These are phyloP conservation scores for Heritiera fomes DNA, from an alignment of 345 rosid species.

Conservation along the genomic window DNA sequence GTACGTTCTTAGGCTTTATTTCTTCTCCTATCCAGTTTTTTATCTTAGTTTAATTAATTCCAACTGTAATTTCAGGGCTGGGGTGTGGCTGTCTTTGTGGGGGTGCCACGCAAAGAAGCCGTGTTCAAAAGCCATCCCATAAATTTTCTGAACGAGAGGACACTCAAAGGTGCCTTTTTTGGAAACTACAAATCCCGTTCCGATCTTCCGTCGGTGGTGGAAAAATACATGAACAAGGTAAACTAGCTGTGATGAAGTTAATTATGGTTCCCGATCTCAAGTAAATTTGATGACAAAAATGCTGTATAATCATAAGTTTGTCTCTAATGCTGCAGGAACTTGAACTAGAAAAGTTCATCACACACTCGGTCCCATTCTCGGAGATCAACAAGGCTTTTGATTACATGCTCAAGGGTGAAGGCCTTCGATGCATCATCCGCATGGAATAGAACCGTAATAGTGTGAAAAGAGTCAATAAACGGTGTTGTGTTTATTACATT, in stretches of 20 bases:
- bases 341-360: conserved; percentile 50
- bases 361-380: conserved; percentile 39
- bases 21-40: neutral
- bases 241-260: no score
- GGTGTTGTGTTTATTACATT: no score
- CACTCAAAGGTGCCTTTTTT: conserved; percentile 56
- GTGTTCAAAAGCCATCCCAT: conserved; percentile 54
- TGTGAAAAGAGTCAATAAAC: neutral
- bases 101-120: conserved; percentile 51
- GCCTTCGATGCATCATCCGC: conserved; percentile 53
- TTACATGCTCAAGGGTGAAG: conserved; percentile 32
- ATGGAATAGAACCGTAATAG: conserved; percentile 29
- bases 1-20: conserved; percentile 21
- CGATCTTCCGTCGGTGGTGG: conserved; percentile 37
- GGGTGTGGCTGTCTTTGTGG: conserved; percentile 59
- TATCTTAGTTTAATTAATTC: no score
- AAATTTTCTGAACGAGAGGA: conserved; percentile 46
- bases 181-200: conserved; percentile 60
- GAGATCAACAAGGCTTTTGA: conserved; percentile 55
- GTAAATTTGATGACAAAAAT: neutral
- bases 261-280: neutral
- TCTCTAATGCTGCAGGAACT: conserved; percentile 35
- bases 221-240: conserved; percentile 27
- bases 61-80: conserved; percentile 37
- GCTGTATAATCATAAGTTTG: neutral